These are phyloP conservation scores for Blastocystis sp. DNA, from an alignment of 352 stramenopile genomes.

Conservation along the genomic window DNA sequence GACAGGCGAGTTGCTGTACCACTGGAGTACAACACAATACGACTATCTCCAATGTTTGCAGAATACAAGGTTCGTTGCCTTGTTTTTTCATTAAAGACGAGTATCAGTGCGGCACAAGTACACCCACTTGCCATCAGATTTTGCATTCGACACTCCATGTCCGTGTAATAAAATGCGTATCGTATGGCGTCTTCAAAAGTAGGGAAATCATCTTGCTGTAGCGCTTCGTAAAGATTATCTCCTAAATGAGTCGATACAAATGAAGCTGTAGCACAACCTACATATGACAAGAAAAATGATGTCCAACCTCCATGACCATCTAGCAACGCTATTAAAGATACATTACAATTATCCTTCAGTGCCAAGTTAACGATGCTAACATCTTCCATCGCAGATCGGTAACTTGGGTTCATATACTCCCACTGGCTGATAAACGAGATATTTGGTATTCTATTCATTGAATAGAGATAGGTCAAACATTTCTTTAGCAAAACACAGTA, in stretches of 20 bases:
- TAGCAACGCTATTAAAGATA: slow-evolving; percentile 16
- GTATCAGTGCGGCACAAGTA: slow-evolving; percentile 11
- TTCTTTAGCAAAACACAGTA: background rate
- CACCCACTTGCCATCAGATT: slow-evolving; percentile 48
- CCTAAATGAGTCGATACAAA: slow-evolving; percentile 3
- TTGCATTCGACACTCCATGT: slow-evolving; percentile 35
- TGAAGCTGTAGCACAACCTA: slow-evolving; percentile 39
- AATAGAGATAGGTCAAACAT: background rate
- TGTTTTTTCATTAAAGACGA: background rate
- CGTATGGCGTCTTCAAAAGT: background rate
- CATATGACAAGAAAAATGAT: background rate
- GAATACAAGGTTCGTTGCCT: background rate
- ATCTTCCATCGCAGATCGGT: slow-evolving; percentile 59
- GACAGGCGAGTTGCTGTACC: slow-evolving; percentile 3
- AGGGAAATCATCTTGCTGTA: slow-evolving; percentile 1
- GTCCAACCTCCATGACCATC: slow-evolving; percentile 55
- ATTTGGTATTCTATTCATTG: background rate
- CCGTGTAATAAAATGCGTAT: slow-evolving; percentile 43
- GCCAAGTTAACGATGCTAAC: background rate
- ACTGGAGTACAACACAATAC: slow-evolving; percentile 3
- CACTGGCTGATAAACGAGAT: background rate
- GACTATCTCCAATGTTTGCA: slow-evolving; percentile 59
- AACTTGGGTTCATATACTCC: slow-evolving; percentile 51
- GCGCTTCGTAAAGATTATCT: background rate
- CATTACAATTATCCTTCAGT: background rate